Percentiles rank a stretch among this genome's conserved stretches.
Conservation (phyloP, 1,139 yeast genomes). For the Ogataea hybrid region DNA sequence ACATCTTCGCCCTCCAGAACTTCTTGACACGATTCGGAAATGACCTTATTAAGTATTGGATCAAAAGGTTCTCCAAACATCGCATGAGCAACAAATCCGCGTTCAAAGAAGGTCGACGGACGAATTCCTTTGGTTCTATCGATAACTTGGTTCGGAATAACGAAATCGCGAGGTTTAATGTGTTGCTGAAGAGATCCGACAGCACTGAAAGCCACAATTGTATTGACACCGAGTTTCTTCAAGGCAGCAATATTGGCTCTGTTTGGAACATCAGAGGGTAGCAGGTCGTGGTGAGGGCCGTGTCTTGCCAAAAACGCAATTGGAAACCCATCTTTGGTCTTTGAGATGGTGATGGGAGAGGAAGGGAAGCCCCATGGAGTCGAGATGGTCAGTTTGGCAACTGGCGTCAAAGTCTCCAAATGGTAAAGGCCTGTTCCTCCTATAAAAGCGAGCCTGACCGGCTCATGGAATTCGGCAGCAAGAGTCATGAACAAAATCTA, state of each 20-base stretch:
- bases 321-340: conserved; percentile 71
- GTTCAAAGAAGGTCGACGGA: conserved; percentile 84
- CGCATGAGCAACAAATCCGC: conserved; percentile 95
- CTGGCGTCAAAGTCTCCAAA: conserved; percentile 76
- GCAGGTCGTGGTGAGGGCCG: conserved; percentile 82
- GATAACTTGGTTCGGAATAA: conserved; percentile 90
- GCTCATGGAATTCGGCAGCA: conserved; percentile 43
- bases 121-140: conserved; percentile 97
- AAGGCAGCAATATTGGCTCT: conserved; percentile 96
- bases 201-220: conserved; percentile 89
- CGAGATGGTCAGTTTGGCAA: conserved; percentile 72
- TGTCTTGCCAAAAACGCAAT: conserved; percentile 96
- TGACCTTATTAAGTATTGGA: conserved; percentile 60
- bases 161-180: conserved; percentile 92
- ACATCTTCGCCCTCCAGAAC: conserved; percentile 43
- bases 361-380: conserved; percentile 99
- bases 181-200: conserved; percentile 93
- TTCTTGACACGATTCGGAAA: conserved; percentile 55
- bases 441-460: conserved; percentile 80
- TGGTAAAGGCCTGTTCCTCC: conserved; percentile 99
- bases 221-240: conserved; percentile 81
- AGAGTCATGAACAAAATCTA: conserved; percentile 17
- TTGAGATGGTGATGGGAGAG: conserved; percentile 86
- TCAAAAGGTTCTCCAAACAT: conserved; percentile 98
- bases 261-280: conserved; percentile 90